Base-by-base conservation (phyloP, 2,329 filamentous ascomycete genomes). In the Trichoderma breve region DNA sequence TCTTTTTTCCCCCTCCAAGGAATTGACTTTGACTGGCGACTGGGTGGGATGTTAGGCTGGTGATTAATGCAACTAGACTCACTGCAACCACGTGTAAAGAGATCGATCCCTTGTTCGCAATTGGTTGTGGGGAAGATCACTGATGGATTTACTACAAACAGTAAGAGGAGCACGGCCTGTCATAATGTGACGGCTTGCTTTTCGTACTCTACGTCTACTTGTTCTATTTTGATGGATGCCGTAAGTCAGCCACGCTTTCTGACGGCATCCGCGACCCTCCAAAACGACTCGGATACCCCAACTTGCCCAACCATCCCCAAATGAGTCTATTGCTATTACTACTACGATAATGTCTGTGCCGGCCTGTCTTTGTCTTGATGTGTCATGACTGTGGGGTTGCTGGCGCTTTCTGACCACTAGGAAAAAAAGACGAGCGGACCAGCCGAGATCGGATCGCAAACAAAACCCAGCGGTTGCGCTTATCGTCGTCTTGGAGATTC, bases 401-500 rank as follows among this genome's bases (percentile, higher is more conserved):
- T n/a, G 36, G 7, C 28, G 39, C 15, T 43, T 28, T 21, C 51
- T 9, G 57, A 18, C 67, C 67, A 70, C 67, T 70, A 70, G 61
- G 53, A 39, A n/a, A 28, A 21, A 12, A 36, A 14, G 32, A n/a
- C 39, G 18, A 43, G 39, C 39, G 43, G 30, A 34, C 30, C 68
- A 66, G 68, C 71, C 71, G 71, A 74, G 60, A 74, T 74, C 73
- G 73, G 73, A 53, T 69, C 28, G 61, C 43, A 36, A 47, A 60
- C 28, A 57, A 36, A 57, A 57, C 26, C 64, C 15, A 39, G 34
- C n/a, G 26, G 64, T n/a, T 64, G 72, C 73, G 73, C 73, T 74
- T 74, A 74, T 73, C 73, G 60, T 74, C 73, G 73, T 73, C 64
- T 67, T 43, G 70, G 70, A 73, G 51, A 47, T 62, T 67, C 71